These are phyloP conservation scores for Waitea zeae DNA, from an alignment of 1,284 basidiomycete genomes.

Conservation along the genomic window DNA sequence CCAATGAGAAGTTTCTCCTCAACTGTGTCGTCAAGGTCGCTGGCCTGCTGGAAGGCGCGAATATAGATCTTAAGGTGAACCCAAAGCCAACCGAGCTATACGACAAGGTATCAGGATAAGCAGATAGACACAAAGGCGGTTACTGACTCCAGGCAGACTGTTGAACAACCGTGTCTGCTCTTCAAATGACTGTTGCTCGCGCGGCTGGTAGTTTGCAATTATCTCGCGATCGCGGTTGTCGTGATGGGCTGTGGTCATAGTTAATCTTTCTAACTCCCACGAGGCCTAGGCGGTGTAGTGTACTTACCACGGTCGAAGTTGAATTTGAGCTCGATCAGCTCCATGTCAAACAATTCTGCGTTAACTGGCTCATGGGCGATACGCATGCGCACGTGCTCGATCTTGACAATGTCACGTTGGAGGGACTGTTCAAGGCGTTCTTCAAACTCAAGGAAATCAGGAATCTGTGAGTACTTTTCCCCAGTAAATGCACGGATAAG, in stretches of 20 bases:
- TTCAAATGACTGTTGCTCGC: slow-evolving; percentile 27
- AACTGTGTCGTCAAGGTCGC: slow-evolving; percentile 57
- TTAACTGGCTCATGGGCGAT: slow-evolving; percentile 54
- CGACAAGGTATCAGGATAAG: neutral
- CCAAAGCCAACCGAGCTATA: slow-evolving; percentile 49
- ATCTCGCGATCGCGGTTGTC: slow-evolving; percentile 75
- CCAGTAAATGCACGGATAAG: slow-evolving; percentile 56
- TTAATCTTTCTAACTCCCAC: too few relatives aligned
- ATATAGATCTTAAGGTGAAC: slow-evolving; percentile 63
- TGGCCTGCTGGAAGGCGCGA: slow-evolving; percentile 53
- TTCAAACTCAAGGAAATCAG: slow-evolving; percentile 67
- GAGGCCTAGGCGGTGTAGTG: slow-evolving; percentile 2
- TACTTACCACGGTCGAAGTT: slow-evolving; percentile 60
- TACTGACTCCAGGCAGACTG: slow-evolving; percentile 39
- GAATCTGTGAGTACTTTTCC: slow-evolving; percentile 75
- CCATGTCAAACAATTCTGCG: slow-evolving; percentile 56
- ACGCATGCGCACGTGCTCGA: slow-evolving; percentile 71
- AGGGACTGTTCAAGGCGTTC: slow-evolving; percentile 65
- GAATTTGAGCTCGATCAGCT: slow-evolving; percentile 69
- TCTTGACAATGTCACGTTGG: slow-evolving; percentile 58
- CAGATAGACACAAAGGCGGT: slow-evolving; percentile 1
- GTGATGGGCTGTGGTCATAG: slow-evolving; percentile 34
- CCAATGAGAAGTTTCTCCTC: slow-evolving; percentile 66
- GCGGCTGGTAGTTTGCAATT: slow-evolving; percentile 63
- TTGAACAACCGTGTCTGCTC: slow-evolving; percentile 51